A percentile compares a stretch with the other conserved stretches of the same genome.
Conservation (phyloP, 192 early-diverging fungal species). For the Bifiguratus adelaidae region DNA sequence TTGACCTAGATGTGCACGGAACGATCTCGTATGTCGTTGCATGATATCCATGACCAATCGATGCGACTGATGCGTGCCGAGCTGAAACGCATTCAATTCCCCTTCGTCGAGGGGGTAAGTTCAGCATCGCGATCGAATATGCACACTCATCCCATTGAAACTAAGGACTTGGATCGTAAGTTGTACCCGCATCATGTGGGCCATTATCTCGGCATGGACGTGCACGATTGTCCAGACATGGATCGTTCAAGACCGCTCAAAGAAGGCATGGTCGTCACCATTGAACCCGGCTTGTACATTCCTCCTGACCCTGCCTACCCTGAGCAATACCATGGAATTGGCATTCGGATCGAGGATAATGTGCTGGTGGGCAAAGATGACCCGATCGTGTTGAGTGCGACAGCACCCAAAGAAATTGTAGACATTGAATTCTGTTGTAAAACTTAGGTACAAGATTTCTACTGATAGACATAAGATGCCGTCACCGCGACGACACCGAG, state of each 20-base stretch:
- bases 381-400: conserved; percentile 57
- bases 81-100: conserved; percentile 58
- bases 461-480: too few species aligned
- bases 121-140: not conserved
- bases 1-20: conserved; percentile 37
- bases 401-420: conserved; percentile 75
- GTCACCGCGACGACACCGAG: too few species aligned
- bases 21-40: conserved; percentile 46
- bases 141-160: not conserved
- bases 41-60: conserved; percentile 74
- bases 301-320: conserved; percentile 68
- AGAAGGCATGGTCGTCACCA: conserved; percentile 84
- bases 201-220: conserved; percentile 91
- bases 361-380: conserved; percentile 65
- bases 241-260: conserved; percentile 58
- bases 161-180: conserved; percentile 60
- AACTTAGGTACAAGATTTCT: too few species aligned
- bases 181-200: conserved; percentile 94
- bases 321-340: conserved; percentile 73
- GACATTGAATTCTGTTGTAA: conserved; percentile 59
- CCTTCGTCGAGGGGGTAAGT: conserved; percentile 38
- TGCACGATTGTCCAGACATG: conserved; percentile 80
- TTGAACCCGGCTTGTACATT: conserved; percentile 93
- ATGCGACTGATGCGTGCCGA: conserved; percentile 59
- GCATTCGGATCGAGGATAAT: conserved; percentile 95